These are phyloP conservation scores for Naganishia vishniacii DNA, from an alignment of 768 basidiomycete species.

Conservation along the genomic window DNA sequence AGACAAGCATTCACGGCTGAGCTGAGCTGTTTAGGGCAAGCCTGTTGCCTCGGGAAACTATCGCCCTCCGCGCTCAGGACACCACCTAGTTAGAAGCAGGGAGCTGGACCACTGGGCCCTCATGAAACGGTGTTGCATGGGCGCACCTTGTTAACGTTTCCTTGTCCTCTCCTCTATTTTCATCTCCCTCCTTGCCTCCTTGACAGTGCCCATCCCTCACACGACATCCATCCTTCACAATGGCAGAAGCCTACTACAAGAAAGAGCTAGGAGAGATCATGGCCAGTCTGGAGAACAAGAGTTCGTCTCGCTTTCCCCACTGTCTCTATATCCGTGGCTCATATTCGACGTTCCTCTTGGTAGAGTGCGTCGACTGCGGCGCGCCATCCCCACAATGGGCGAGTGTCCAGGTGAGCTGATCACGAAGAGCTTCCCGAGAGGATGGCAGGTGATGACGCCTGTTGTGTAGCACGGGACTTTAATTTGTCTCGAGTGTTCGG, in stretches of 20 bases:
- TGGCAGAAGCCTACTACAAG: slow-evolving; percentile 64
- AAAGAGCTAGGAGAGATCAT: slow-evolving; percentile 69
- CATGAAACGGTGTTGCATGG: no score
- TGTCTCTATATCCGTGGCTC: neutral
- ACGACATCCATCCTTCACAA: slow-evolving; percentile 25
- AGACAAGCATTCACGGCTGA: no score
- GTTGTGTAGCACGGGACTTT: slow-evolving; percentile 58
- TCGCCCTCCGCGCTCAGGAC: no score
- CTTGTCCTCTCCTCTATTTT: neutral
- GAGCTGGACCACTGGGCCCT: no score
- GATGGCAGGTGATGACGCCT: neutral
- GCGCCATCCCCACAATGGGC: slow-evolving; percentile 97
- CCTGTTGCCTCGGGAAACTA: no score
- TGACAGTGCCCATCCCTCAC: neutral
- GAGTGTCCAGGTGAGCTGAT: slow-evolving; percentile 36
- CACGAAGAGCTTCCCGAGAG: neutral
- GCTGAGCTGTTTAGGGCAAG: no score
- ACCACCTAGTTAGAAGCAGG: no score
- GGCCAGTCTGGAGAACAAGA: slow-evolving; percentile 69
- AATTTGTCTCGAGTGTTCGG: slow-evolving; percentile 67
- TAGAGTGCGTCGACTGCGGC: slow-evolving; percentile 67
- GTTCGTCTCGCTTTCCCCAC: slow-evolving; percentile 30
- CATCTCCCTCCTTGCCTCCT: no score
- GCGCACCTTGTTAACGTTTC: no score
- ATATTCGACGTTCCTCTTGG: slow-evolving; percentile 35